Percentiles rank a stretch among this genome's conserved stretches.
phyloP scores from a whole-genome alignment of 495 filamentous ascomycete species.

The Penicillium flavigenum region DNA sequence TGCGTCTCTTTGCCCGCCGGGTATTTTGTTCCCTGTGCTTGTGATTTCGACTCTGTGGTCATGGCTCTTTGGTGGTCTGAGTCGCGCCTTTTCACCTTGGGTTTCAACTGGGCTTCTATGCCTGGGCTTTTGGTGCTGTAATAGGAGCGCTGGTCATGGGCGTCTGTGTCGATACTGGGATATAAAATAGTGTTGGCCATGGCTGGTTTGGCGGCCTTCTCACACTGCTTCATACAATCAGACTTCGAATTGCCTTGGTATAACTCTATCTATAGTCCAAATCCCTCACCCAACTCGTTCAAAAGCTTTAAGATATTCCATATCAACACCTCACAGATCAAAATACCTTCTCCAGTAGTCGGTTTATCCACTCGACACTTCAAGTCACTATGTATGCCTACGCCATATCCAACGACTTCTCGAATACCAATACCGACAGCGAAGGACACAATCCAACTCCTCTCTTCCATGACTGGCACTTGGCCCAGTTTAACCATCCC shows the following conservation, averaged over 20 bases:
- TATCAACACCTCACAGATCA: background rate
- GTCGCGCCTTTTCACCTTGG: background rate
- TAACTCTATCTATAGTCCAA: background rate
- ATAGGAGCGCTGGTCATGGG: background rate
- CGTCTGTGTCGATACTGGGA: background rate
- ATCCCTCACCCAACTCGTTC: background rate
- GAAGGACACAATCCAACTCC: background rate
- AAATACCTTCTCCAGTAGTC: background rate
- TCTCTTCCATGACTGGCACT: background rate
- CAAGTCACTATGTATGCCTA: background rate
- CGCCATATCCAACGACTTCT: background rate
- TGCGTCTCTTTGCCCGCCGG: slow-evolving; percentile 1
- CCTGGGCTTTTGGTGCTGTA: background rate
- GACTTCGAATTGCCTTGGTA: background rate
- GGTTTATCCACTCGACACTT: background rate
- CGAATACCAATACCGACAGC: background rate
- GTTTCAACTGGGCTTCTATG: background rate
- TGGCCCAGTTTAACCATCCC: background rate
- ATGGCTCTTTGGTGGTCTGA: background rate
- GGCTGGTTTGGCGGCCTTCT: background rate
- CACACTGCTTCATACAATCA: background rate
- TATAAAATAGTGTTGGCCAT: background rate
- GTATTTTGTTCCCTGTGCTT: background rate
- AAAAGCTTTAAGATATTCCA: background rate
- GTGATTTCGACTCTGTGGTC: background rate